Percentiles rank a stretch among this genome's conserved stretches.
phyloP scores from a whole-genome alignment of 2,329 filamentous ascomycete genomes.

The Diaporthe longicolla region DNA sequence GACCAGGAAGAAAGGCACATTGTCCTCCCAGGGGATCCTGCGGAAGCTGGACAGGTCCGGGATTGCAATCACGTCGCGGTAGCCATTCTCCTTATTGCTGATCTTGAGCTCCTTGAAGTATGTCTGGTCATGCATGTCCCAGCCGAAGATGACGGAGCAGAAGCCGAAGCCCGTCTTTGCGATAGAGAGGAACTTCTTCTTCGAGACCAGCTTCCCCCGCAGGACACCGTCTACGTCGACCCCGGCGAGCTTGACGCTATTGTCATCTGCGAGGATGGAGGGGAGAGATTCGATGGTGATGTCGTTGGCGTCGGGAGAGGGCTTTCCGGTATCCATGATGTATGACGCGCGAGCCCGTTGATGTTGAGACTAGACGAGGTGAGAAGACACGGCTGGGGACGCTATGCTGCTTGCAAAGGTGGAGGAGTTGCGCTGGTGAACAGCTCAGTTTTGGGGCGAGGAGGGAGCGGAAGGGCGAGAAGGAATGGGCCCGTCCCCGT shows the following conservation, averaged over 20 bases:
- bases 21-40: slow-evolving; percentile 90
- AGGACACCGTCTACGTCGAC: slow-evolving; percentile 89
- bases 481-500: neutral
- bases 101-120: slow-evolving; percentile 89
- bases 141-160: slow-evolving; percentile 94
- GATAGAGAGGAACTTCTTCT: slow-evolving; percentile 91
- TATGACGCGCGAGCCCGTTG: slow-evolving; percentile 13
- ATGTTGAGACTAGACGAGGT: neutral
- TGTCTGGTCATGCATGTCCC: slow-evolving; percentile 96
- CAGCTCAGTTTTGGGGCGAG: neutral
- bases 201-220: slow-evolving; percentile 91
- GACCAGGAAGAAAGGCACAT: slow-evolving; percentile 88
- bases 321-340: slow-evolving; percentile 48
- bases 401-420: neutral
- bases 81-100: slow-evolving; percentile 92
- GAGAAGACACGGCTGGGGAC: no score
- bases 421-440: neutral
- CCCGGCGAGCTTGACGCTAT: slow-evolving; percentile 88
- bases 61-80: slow-evolving; percentile 86
- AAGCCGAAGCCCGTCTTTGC: slow-evolving; percentile 89
- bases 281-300: slow-evolving; percentile 77
- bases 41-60: slow-evolving; percentile 84
- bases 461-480: slow-evolving; percentile 16
- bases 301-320: slow-evolving; percentile 37
- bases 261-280: slow-evolving; percentile 77